Conservation (phyloP, 2,329 filamentous ascomycete genomes). For the Talaromyces rugulosus region DNA sequence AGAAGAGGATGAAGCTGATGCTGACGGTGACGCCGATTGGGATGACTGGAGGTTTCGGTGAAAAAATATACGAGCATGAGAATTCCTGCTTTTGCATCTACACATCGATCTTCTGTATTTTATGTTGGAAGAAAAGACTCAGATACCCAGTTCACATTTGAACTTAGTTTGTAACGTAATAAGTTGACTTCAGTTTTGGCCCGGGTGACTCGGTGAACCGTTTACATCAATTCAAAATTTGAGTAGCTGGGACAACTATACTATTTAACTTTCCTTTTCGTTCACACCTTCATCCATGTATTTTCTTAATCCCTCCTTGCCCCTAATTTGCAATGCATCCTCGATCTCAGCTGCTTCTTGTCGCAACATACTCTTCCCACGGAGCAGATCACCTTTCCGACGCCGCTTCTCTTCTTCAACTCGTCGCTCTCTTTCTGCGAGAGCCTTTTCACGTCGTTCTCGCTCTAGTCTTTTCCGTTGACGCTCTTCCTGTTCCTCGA, state of each 20-base stretch:
- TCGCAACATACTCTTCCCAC: conserved; percentile 38
- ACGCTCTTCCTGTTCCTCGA: conserved; percentile 34
- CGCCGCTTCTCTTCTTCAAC: conserved; percentile 42
- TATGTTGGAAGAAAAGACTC: not conserved
- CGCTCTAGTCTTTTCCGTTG: conserved; percentile 36
- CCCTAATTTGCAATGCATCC: conserved; percentile 37
- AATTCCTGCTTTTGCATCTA: not conserved
- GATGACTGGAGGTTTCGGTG: conserved; percentile 41
- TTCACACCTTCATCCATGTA: conserved; percentile 30
- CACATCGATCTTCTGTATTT: not conserved
- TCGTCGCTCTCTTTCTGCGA: conserved; percentile 39
- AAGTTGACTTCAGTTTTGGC: not conserved
- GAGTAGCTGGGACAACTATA: not conserved
- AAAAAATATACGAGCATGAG: not conserved
- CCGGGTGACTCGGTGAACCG: not conserved
- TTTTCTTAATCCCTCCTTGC: conserved; percentile 39
- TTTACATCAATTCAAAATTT: not conserved
- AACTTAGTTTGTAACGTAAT: not conserved
- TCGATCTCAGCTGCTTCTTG: conserved; percentile 43
- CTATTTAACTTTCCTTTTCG: not conserved
- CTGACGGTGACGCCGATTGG: conserved; percentile 38
- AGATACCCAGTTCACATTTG: not conserved
- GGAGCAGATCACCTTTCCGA: conserved; percentile 35
- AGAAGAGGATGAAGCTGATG: conserved; percentile 43
- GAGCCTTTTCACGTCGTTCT: conserved; percentile 41